These are phyloP conservation scores for Trypanosoma cruzi DNA, from an alignment of 208 protist genomes.

Conservation along the genomic window DNA sequence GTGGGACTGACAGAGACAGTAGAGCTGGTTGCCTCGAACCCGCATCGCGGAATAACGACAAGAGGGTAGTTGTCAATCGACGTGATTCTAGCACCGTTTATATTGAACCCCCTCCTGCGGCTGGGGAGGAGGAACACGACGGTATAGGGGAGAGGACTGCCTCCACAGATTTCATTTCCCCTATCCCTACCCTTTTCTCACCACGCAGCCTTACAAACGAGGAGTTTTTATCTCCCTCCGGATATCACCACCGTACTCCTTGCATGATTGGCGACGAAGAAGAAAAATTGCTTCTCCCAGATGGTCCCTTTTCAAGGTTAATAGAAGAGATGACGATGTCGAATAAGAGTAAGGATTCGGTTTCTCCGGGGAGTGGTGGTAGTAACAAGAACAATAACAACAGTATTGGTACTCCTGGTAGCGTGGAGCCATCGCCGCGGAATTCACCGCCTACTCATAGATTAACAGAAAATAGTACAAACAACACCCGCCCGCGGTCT, in stretches of 20 bases:
- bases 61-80: background rate
- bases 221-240: conserved; percentile 50
- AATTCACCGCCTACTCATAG: background rate
- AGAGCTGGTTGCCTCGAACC: background rate
- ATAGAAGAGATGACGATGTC: background rate
- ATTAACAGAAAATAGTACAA: background rate
- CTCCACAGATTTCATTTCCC: too few relatives aligned
- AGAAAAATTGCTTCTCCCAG: conserved; percentile 24
- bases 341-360: background rate
- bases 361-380: background rate
- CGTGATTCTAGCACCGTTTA: background rate
- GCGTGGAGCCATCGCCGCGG: background rate
- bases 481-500: background rate
- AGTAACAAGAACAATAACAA: background rate
- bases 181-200: background rate
- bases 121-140: conserved; percentile 1
- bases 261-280: conserved; percentile 77
- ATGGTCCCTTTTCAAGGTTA: conserved; percentile 1
- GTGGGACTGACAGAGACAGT: background rate
- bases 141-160: background rate
- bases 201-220: conserved; percentile 19
- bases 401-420: background rate
- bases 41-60: background rate
- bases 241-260: conserved; percentile 79
- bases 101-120: background rate